Evolutionary conservation across 495 filamentous ascomycete genomes (phyloP), one percentile per base, ranked within the genome.

Genomic region (Corynascus novoguineensis): DNA sequence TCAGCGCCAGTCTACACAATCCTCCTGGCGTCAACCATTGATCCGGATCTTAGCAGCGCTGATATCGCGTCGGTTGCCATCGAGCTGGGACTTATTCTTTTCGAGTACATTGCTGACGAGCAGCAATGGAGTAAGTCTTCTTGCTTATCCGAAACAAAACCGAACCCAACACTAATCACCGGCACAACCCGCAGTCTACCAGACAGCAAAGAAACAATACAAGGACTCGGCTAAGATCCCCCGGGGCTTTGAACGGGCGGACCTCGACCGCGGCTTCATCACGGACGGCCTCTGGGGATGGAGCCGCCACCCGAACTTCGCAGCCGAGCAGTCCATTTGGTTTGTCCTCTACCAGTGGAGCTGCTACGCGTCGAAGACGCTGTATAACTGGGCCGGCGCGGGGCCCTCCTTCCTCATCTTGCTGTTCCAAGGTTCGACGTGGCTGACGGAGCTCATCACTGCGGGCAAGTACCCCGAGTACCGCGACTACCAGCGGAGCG

Each of bases 241-340:
- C 10, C 69, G 68, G 6, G 77, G 73, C 34, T 86, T 75, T 60
- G 75, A 75, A 3, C 81, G 83, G 52, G 85, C 84, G 60, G 90
- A 97, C 57, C 80, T 99, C 1, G 90, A 97, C 62, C 85, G 95
- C 42, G 95, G 95, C 44, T 99, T 99, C 69, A 80, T 88, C 46
- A 86, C 90, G 34, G 83, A 78, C 3, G 95, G 95, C 0, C 76
- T 99, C 21, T 99, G 87, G 86, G 85, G 84, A 0, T 89, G 81
- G 67, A 88, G 83, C 55, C 83, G 95, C 9, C 95, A 99, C 70
- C 95, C 95, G 37, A 97, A 97, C 72, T 97, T 97, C 66, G 82
- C 86, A 27, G 87, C 89, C 37, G 95, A 99, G 71, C 92, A 97
- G 73, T 80, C 85, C 27, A 83, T 97, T 67, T 99, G 95, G 95